Base-by-base conservation (phyloP, 2,329 filamentous ascomycete genomes). In the Hypoxylon rubiginosum region DNA sequence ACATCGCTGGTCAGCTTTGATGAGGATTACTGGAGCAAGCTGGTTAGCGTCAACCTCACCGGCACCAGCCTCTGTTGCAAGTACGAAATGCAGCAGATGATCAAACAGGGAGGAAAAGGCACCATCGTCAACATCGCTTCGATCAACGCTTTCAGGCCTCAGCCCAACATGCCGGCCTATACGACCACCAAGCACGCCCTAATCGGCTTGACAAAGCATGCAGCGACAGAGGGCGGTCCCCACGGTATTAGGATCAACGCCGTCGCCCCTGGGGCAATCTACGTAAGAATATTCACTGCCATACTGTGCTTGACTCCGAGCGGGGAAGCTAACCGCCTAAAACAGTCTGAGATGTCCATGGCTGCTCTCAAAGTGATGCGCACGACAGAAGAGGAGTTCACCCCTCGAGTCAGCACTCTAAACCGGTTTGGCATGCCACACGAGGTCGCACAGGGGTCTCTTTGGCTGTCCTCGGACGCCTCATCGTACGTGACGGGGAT, bases 41-140 rank as follows among this genome's bases (percentile, higher is more conserved):
- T 80, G 9, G 76, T 80, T 1, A 72, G 77, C 34, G 76, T 79
- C 13, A 83, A 81, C 58, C 64, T 81, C 11, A 79, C 77, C n/a
- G 79, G 80, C 4, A 78, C 79, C 0, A 79, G 81, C 9, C 74
- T 81, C 30, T 77, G 79, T 53, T 78, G 79, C 2, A 77, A 79
- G 10, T 78, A 80, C 15, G 75, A 80, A 15, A 77, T 83, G 53
- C 77, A 79, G 63, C 79, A 81, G 58, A 78, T 82, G 79, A 74
- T 78, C 26, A 76, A 75, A 26, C 75, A 78, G 26, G 74, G 71
- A 5, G 48, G 62, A 0, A 72, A 70, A 7, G 71, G 71, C 4
- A 76, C 76, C 1, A 78, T 83, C 54, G 76, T 83, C 28, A 83
- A 83, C 58, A 80, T 82, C n/a, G 74, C 77, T 9, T 80, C 77